A percentile compares a stretch with the other conserved stretches of the same genome.
Conservation (phyloP, 139 green algal species). For the Chlamydomonas sphaeroides region DNA sequence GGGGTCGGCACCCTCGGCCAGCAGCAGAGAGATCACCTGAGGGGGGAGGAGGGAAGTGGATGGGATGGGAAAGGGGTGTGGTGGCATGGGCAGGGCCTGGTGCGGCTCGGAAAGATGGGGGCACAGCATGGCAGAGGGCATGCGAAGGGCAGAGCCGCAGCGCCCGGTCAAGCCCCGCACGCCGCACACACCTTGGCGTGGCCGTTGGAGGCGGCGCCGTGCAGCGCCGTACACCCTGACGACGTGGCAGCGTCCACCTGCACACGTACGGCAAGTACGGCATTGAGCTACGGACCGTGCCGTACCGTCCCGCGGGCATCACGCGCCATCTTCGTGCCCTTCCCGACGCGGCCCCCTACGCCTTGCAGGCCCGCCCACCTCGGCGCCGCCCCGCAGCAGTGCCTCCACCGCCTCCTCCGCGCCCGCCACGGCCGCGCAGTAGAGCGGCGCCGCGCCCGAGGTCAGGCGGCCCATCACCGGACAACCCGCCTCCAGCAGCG, state of each 20-base stretch:
- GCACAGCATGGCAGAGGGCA: too few species aligned
- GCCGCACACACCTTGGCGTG: conserved; percentile 4
- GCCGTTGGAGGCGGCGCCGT: conserved; percentile 26
- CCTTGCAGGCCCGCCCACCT: too few species aligned
- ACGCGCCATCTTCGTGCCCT: too few species aligned
- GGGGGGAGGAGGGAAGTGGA: background rate
- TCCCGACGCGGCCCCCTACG: too few species aligned
- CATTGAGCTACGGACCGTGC: too few species aligned
- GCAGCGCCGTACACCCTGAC: conserved; percentile 34
- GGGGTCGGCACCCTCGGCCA: conserved; percentile 26
- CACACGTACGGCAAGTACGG: too few species aligned
- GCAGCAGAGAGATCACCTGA: conserved; percentile 13
- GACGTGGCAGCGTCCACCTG: conserved; percentile 27
- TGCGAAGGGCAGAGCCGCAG: too few species aligned
- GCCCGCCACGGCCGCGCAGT: conserved; percentile 29
- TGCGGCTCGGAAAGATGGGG: too few species aligned
- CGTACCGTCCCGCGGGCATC: too few species aligned
- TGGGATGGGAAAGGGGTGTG: too few species aligned
- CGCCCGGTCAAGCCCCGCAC: too few species aligned
- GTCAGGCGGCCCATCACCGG: conserved; percentile 25
- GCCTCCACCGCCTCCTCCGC: conserved; percentile 6
- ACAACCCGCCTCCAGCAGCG: conserved; percentile 27
- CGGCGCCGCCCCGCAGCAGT: conserved; percentile 18
- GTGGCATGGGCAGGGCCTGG: too few species aligned
- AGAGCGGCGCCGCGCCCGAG: conserved; percentile 23